Percentiles rank a stretch among this genome's conserved stretches.
Conservation (phyloP, 148 eudicot genomes). For the Arbutus unedo region DNA sequence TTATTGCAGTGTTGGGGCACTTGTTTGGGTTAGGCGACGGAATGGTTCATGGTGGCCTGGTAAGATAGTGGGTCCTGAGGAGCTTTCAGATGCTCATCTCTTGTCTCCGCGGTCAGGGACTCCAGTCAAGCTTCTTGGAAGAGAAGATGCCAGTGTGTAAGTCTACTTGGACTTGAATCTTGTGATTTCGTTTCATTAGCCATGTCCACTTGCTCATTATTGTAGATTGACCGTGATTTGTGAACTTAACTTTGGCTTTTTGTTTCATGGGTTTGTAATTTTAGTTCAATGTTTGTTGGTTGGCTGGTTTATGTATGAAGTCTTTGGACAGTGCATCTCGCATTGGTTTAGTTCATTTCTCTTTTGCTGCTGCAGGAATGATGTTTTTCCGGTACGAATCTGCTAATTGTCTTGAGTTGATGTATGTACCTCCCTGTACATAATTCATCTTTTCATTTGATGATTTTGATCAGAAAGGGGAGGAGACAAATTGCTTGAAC, state of each 20-base stretch:
- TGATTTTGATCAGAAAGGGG: background rate
- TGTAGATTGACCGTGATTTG: background rate
- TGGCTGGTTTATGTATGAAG: background rate
- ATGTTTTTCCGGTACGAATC: background rate
- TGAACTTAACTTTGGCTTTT: background rate
- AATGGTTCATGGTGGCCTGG: conserved; percentile 99
- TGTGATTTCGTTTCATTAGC: background rate
- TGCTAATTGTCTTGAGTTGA: background rate
- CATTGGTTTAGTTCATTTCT: background rate
- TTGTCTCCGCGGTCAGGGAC: conserved; percentile 92
- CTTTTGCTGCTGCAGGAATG: background rate
- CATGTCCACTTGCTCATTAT: background rate
- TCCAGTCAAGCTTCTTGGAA: conserved; percentile 92
- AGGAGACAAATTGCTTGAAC: background rate
- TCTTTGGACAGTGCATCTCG: background rate
- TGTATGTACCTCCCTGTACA: background rate
- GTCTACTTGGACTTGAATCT: conserved; percentile 22
- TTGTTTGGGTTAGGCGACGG: conserved; percentile 85
- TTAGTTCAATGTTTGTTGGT: background rate
- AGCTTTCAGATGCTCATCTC: conserved; percentile 67
- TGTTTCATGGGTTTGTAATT: background rate
- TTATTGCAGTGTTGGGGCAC: conserved; percentile 63
- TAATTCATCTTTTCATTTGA: too few relatives aligned
- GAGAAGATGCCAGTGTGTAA: conserved; percentile 96
- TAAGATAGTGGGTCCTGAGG: conserved; percentile 68